Evolutionary conservation across 176 grass and related monocot species (phyloP), one percentile per base, ranked within the genome.

Genomic region (Triticum dicoccoides): DNA sequence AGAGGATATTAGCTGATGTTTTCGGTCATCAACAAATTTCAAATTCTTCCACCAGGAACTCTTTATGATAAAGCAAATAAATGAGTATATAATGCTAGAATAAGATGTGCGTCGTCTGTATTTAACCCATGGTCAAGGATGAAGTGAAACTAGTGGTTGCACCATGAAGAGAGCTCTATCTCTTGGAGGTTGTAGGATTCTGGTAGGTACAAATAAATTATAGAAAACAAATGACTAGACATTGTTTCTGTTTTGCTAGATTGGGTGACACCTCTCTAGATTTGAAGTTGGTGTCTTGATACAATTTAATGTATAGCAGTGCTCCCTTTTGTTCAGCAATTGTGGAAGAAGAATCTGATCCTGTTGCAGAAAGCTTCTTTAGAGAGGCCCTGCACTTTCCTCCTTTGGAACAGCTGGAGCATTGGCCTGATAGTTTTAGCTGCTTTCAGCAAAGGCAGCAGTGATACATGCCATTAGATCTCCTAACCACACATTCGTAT

Each of bases 271-370:
- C 45, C 79, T 80, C 61, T 18, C 45, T 63, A 18, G 44, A 69
- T 82, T 45, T 82, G 70, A 80, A 68, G 8, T 79, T 77, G 47
- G 84, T 66, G 49, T 61, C 30, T 70, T 78, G 35, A 76, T 15
- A 69, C 72, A 82, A 78, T 71, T 81, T 34, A 76, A 42, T 84
- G 62, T 83, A 59, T 33, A 45, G 45, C 66, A 41, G 33, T 44
- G 9, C 67, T 34, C 71, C 45, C 66, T 82, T 73, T 83, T 81
- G 32, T 88, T 91, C 13, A 85, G 69, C 65, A 80, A 61, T 69
- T 41, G 24, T 87, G 83, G 49, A 80, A 90, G 58, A 73, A 80
- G 93, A 95, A 95, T 90, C 86, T 82, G 88, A 91, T 95, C 85
- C 91, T 87, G 20, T 79, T 80, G 44, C 65, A 71, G 83, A 90